Conservation (phyloP, 2,329 filamentous ascomycete genomes). For the Ascochyta pisi region DNA sequence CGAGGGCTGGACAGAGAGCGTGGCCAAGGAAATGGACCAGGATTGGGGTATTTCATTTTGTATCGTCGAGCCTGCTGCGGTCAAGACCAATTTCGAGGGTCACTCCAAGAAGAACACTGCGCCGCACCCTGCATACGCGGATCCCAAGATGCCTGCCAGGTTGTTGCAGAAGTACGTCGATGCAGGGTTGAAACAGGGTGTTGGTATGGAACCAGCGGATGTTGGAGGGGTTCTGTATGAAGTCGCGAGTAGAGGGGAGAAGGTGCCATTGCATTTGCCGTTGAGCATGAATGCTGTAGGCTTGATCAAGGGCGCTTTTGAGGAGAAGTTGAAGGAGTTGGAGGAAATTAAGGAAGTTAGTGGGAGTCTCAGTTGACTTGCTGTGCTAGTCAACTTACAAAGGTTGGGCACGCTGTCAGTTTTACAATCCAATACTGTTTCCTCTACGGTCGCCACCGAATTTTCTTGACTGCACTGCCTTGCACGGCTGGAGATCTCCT, state of each 20-base stretch:
- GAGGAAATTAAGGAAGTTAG: conserved; percentile 48
- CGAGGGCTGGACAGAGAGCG: conserved; percentile 56
- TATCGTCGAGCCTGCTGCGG: conserved; percentile 52
- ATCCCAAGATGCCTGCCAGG: conserved; percentile 30
- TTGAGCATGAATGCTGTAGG: conserved; percentile 50
- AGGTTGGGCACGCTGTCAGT: no score
- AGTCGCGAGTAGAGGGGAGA: conserved; percentile 40
- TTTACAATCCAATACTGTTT: no score
- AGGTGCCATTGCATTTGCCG: conserved; percentile 53
- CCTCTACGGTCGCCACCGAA: no score
- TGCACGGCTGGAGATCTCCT: no score
- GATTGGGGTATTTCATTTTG: conserved; percentile 48
- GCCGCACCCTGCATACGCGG: conserved; percentile 25
- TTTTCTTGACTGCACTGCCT: no score
- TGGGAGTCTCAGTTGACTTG: conserved; percentile 22
- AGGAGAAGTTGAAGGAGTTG: conserved; percentile 43
- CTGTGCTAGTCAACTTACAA: neutral
- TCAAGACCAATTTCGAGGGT: conserved; percentile 48
- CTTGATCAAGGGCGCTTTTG: conserved; percentile 36
- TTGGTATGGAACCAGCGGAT: conserved; percentile 22
- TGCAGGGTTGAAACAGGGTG: conserved; percentile 46
- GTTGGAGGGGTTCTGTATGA: conserved; percentile 42
- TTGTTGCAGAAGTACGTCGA: conserved; percentile 42
- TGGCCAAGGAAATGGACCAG: conserved; percentile 53
- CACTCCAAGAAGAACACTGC: conserved; percentile 36